Conservation (phyloP, 345 rosid species). For the Toxicodendron radicans region DNA sequence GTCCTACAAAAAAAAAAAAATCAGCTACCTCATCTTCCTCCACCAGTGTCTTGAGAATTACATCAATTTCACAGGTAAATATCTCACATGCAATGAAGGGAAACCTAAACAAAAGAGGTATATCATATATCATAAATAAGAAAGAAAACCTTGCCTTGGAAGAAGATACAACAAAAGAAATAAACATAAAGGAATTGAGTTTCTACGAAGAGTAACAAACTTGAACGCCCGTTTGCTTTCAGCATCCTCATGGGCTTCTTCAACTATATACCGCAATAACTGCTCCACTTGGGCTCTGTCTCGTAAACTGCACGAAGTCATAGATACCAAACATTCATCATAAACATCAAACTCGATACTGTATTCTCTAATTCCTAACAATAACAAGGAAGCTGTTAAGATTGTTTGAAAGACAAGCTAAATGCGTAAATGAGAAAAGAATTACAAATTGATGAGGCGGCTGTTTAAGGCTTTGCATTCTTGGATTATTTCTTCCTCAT, state of each 20-base stretch:
- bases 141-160: background rate
- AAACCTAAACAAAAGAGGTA: slow-evolving; percentile 49
- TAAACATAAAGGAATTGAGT: slow-evolving; percentile 4
- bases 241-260: slow-evolving; percentile 84
- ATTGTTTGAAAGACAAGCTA: background rate
- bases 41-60: slow-evolving; percentile 85
- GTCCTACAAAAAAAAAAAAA: slow-evolving; percentile 14
- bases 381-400: background rate
- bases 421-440: slow-evolving; percentile 4
- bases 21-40: slow-evolving; percentile 86
- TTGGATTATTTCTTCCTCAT: slow-evolving; percentile 99
- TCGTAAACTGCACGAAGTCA: slow-evolving; percentile 57
- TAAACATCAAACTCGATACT: slow-evolving; percentile 3
- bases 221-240: slow-evolving; percentile 84
- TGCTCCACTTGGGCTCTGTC: slow-evolving; percentile 96
- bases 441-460: slow-evolving; percentile 93
- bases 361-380: background rate
- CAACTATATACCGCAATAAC: slow-evolving; percentile 71
- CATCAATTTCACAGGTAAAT: slow-evolving; percentile 97
- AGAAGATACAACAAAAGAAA: background rate
- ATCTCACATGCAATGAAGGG: slow-evolving; percentile 97
- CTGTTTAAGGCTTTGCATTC: slow-evolving; percentile 99
- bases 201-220: slow-evolving; percentile 39
- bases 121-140: slow-evolving; percentile 18
- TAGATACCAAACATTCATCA: slow-evolving; percentile 20